Evolutionary conservation across 306 rosid species (phyloP), one percentile per base, ranked within the genome.

Genomic region (Fragaria ananassa): DNA sequence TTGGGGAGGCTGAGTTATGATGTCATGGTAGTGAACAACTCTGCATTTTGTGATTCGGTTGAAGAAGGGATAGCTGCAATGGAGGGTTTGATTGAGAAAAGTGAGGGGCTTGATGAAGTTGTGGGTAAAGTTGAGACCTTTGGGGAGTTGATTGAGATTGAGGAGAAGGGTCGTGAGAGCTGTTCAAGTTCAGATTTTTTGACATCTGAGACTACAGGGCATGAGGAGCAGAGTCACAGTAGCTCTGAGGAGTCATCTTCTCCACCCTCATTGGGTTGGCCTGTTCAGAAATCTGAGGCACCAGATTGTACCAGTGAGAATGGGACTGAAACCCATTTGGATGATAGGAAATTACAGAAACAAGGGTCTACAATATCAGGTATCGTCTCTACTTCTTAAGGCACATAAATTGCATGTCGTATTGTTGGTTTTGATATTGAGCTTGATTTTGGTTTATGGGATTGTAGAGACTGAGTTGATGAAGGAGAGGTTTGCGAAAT

Each of bases 401-500:
- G 25, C 25, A 27, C 25, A 8, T 4, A 31, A 21, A 27, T 8
- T 19, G 8, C 45, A 50, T 71, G 51, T 31, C 21, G 8, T 17
- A 29, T 35, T 35, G 2, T 31, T 71, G 6, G 15, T 64, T 8
- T 53, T 61, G 41, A 17, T 62, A 35, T 12, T 4, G 87, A 46
- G 69, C 73, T 76, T 85, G 82, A 62, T 82, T 80, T 68, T 82
- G 81, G 51, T 86, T 84, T 50, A 41, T 62, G 74, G 47, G 75
- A 14, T 81, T 44, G 62, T 80, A 95, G 97, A 84, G 82, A 75
- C 85, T 77, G 96, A 95, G 77, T 78, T 95, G 96, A 90, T 94
- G 97, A 92, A 87, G 85, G 98, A 95, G 68, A 85, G 98, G 83
- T 92, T 95, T 80, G 81, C 98, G 62, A 95, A 92, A 79, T 82